phyloP scores from a whole-genome alignment of 345 rosid species.

The Dovyalis caffra region DNA sequence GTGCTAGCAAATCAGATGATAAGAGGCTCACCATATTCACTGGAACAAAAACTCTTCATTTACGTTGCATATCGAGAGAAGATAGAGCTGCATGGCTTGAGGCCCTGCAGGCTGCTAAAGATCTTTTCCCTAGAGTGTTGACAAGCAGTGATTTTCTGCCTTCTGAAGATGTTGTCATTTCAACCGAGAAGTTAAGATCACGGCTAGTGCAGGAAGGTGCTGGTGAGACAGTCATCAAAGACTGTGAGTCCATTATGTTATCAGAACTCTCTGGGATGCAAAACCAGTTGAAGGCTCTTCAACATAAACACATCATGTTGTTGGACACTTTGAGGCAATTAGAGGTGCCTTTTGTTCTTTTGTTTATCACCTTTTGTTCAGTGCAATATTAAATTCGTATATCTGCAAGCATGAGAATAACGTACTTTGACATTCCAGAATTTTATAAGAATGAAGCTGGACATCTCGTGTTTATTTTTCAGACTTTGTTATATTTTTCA shows the following conservation, averaged over 20 bases:
- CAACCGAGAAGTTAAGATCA: conserved; percentile 78
- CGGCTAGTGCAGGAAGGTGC: conserved; percentile 77
- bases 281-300: conserved; percentile 64
- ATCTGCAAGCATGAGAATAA: conserved; percentile 2
- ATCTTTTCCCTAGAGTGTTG: conserved; percentile 71
- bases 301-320: conserved; percentile 62
- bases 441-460: not conserved
- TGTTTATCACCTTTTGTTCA: conserved; percentile 1
- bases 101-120: conserved; percentile 78
- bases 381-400: not conserved
- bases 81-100: conserved; percentile 87
- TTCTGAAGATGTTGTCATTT: conserved; percentile 69
- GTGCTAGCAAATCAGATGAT: conserved; percentile 95
- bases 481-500: not conserved
- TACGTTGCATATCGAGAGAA: conserved; percentile 70
- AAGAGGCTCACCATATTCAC: conserved; percentile 92
- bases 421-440: not conserved
- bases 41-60: conserved; percentile 96
- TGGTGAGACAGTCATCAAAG: conserved; percentile 60
- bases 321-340: conserved; percentile 78
- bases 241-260: conserved; percentile 90
- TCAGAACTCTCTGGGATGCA: conserved; percentile 69
- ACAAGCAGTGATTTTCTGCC: conserved; percentile 59
- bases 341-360: conserved; percentile 56
- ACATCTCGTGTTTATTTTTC: not conserved